phyloP scores from a whole-genome alignment of 2,329 filamentous ascomycete species.

The Massarina eburnea region DNA sequence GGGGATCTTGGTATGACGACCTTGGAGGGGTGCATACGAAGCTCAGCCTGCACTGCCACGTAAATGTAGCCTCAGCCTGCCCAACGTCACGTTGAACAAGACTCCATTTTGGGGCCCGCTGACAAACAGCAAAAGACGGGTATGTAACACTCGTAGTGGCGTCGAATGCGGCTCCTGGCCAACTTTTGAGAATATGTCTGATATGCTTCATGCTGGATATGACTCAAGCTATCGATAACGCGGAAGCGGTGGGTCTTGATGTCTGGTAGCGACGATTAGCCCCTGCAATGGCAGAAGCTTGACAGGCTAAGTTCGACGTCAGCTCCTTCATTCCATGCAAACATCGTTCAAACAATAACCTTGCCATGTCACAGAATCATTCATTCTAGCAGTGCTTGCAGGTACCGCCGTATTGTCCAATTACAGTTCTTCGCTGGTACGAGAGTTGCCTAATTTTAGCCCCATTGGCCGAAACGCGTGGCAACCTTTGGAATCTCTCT shows the following conservation, averaged over 20 bases:
- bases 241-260: not conserved
- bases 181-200: too few species aligned
- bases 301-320: constrained; percentile 1
- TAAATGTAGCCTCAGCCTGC: not conserved
- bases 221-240: not conserved
- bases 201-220: not conserved
- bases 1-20: not conserved
- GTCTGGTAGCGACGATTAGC: not conserved
- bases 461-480: not conserved
- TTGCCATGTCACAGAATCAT: too few species aligned
- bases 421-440: not conserved
- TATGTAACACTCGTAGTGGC: too few species aligned
- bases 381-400: not conserved
- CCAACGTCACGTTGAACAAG: not conserved
- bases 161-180: too few species aligned
- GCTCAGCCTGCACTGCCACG: constrained; percentile 3
- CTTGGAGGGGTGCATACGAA: not conserved
- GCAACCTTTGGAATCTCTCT: not conserved
- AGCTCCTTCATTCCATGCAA: too few species aligned
- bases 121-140: not conserved
- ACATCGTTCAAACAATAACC: not conserved
- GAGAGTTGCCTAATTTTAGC: not conserved
- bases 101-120: not conserved
- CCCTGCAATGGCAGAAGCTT: not conserved
- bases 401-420: not conserved